These are phyloP conservation scores for Acer saccharum DNA, from an alignment of 345 rosid genomes.

Conservation along the genomic window DNA sequence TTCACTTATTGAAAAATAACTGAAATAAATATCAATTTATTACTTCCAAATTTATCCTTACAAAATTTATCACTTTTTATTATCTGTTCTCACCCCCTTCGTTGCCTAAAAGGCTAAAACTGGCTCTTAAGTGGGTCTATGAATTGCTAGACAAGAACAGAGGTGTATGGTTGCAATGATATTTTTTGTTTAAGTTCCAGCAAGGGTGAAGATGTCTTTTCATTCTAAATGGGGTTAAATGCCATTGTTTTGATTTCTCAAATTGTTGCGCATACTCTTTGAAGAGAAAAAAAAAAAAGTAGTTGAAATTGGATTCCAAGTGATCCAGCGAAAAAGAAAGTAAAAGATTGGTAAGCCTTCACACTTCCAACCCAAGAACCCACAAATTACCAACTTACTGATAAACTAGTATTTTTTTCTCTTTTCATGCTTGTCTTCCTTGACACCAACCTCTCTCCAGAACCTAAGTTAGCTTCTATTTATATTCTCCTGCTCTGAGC, in stretches of 20 bases:
- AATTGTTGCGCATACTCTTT: neutral
- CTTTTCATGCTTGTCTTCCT: slow-evolving; percentile 49
- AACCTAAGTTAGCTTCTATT: slow-evolving; percentile 34
- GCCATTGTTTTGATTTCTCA: neutral
- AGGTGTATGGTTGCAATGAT: neutral
- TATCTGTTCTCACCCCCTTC: neutral
- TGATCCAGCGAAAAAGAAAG: slow-evolving; percentile 7
- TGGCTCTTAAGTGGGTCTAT: neutral
- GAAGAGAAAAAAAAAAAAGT: neutral
- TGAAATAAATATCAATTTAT: no score
- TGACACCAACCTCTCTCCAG: slow-evolving; percentile 67
- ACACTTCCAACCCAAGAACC: slow-evolving; percentile 41
- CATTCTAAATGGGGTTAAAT: neutral
- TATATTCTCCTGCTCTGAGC: slow-evolving; percentile 35
- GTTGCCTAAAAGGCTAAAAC: neutral
- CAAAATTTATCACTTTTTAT: no score
- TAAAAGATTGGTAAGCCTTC: slow-evolving; percentile 28
- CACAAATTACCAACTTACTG: slow-evolving; percentile 41
- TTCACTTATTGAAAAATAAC: no score
- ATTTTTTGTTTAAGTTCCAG: neutral
- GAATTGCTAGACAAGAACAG: neutral
- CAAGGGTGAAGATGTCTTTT: neutral
- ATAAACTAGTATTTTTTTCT: slow-evolving; percentile 29
- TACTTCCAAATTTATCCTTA: no score
- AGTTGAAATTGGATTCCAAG: slow-evolving; percentile 1